Evolutionary conservation across 2,329 filamentous ascomycete species (phyloP).

Genomic region (Exophiala lecanii-corni): DNA sequence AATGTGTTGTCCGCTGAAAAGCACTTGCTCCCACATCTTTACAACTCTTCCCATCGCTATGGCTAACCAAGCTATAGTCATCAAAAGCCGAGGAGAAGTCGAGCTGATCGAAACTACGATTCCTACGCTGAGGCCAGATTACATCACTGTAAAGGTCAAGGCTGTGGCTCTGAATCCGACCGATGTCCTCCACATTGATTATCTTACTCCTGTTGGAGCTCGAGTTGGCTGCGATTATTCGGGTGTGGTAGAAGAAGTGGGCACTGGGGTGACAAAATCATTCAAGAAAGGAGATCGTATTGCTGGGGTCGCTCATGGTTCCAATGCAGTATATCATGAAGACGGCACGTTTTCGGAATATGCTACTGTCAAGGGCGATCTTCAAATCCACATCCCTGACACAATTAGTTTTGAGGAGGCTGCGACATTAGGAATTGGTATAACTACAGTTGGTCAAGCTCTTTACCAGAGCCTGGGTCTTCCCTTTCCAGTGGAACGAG

Average conservation of each 20-base stretch:
- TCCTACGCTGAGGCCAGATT: conserved; percentile 24
- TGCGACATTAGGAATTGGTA: conserved; percentile 31
- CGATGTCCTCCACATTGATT: conserved; percentile 49
- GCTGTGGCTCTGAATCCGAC: conserved; percentile 52
- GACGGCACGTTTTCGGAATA: conserved; percentile 35
- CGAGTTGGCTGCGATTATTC: conserved; percentile 31
- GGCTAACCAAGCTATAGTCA: not conserved
- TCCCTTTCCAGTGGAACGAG: conserved; percentile 24
- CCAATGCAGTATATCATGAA: conserved; percentile 25
- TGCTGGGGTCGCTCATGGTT: conserved; percentile 32
- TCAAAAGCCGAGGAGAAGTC: not conserved
- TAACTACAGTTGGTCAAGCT: conserved; percentile 47
- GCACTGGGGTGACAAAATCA: conserved; percentile 9
- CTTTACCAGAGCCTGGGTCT: conserved; percentile 30
- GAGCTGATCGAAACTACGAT: not conserved
- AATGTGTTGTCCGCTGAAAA: too few species aligned
- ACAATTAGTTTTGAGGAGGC: conserved; percentile 29
- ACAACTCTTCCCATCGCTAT: not conserved
- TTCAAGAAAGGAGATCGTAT: conserved; percentile 33
- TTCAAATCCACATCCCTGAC: conserved; percentile 29
- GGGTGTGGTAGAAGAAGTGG: conserved; percentile 26
- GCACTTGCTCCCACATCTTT: too few species aligned
- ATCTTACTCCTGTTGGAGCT: not conserved
- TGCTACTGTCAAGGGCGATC: conserved; percentile 25
- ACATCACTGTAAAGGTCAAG: conserved; percentile 49